These are phyloP conservation scores for Jatropha curcas DNA, from an alignment of 345 rosid species.

Conservation along the genomic window DNA sequence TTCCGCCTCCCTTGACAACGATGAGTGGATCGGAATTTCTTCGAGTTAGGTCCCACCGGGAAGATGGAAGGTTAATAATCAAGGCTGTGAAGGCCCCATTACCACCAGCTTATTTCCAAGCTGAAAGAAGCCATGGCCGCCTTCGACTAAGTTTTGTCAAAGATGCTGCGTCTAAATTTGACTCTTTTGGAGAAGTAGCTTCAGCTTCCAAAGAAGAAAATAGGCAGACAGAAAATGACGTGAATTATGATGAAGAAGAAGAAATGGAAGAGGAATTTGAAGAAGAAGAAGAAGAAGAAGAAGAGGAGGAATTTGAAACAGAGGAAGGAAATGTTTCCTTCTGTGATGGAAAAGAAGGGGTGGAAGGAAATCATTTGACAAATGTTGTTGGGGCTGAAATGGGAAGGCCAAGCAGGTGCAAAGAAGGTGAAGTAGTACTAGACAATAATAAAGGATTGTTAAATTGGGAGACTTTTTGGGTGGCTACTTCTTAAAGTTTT, in stretches of 20 bases:
- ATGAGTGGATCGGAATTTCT: constrained; percentile 53
- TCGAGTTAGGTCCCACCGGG: constrained; percentile 61
- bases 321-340: constrained; percentile 25
- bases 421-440: constrained; percentile 33
- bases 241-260: constrained; percentile 21
- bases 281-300: constrained; percentile 13
- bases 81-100: constrained; percentile 46
- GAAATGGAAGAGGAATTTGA: background rate
- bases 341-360: constrained; percentile 21
- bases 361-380: constrained; percentile 24
- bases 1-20: constrained; percentile 84
- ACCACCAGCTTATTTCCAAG: constrained; percentile 37
- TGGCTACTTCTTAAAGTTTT: constrained; percentile 58
- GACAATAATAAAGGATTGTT: constrained; percentile 41
- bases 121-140: constrained; percentile 79
- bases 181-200: constrained; percentile 7
- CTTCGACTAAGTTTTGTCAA: constrained; percentile 50
- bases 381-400: constrained; percentile 24
- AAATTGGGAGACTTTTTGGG: constrained; percentile 57
- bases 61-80: constrained; percentile 68
- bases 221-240: constrained; percentile 16
- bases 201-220: constrained; percentile 4
- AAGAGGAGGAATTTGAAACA: constrained; percentile 1
- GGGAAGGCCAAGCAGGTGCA: constrained; percentile 49
- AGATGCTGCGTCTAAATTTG: constrained; percentile 28